Base-by-base conservation (phyloP, 2,329 filamentous ascomycete species). In the Fusarium sp. region DNA sequence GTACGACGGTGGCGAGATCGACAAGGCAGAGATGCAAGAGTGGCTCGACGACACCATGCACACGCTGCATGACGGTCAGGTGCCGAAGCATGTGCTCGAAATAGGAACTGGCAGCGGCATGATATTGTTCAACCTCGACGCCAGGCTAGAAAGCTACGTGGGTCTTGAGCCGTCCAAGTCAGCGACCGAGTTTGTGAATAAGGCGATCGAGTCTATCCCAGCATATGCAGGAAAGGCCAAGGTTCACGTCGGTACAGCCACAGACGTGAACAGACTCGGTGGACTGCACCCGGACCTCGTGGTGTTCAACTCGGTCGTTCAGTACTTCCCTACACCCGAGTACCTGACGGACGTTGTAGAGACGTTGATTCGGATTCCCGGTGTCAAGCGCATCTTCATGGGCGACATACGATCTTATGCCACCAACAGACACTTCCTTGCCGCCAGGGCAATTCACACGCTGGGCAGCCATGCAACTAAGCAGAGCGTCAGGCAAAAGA, bases 21-120 rank as follows among this genome's bases (percentile, higher is more conserved):
- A 70, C 36, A 66, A 59, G 29, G 48, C 2, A 1, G 70, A 74
- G 23, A 75, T 75, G 73, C 49, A 68, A 2, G 72, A 73, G 42
- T 75, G 73, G 73, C 59, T 75, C 0, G 67, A 72, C 9, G 73
- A 75, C 23, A 72, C 71, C 1, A 69, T 72, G 0, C 21, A 45
- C 1, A 54, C 62, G 0, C 62, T 73, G 3, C 60, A 42, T 21
- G 63, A 70, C 3, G 63, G 62, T 6, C 33, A 35, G 4, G 4
- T 11, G 3, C 44, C 39, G 2, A 44, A 41, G 1, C 29, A 66
- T 23, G 66, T 74, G 0, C 57, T 75, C 1, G 73, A 75, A 44
- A 52, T 75, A 3, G 73, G 73, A 3, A 69, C 72, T 1, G 73
- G 72, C 4, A 59, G 66, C 1, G 72, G 73, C 2, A 75, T 74